Evolutionary conservation across 2,329 filamentous ascomycete genomes (phyloP).

Genomic region (Aspergillus candidus): DNA sequence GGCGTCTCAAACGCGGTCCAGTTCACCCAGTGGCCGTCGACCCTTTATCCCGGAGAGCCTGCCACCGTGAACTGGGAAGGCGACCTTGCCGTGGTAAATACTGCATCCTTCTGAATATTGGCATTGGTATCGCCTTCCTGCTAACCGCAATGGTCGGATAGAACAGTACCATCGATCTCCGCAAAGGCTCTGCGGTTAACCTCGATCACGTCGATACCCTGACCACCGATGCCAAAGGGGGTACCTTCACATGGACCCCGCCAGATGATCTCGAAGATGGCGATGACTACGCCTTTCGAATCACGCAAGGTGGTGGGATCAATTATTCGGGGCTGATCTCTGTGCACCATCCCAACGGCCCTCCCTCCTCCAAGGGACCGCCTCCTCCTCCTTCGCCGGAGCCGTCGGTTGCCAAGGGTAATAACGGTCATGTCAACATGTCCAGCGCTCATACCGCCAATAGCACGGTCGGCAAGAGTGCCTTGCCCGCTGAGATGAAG

Average conservation of each 20-base stretch:
- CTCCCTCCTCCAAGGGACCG: slow-evolving; percentile 5
- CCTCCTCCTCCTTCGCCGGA: neutral
- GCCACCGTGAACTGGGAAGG: slow-evolving; percentile 46
- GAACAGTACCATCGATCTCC: slow-evolving; percentile 52
- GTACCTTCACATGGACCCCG: slow-evolving; percentile 49
- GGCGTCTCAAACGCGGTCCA: slow-evolving; percentile 45
- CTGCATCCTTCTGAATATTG: neutral
- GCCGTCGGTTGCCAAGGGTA: slow-evolving; percentile 11
- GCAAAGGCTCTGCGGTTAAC: slow-evolving; percentile 46
- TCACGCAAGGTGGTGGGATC: slow-evolving; percentile 45
- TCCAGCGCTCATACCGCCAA: slow-evolving; percentile 10
- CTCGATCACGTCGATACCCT: slow-evolving; percentile 47
- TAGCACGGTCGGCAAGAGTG: slow-evolving; percentile 10
- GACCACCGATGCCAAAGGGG: slow-evolving; percentile 42
- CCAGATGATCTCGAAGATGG: slow-evolving; percentile 37
- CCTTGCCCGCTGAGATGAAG: slow-evolving; percentile 8
- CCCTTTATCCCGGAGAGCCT: slow-evolving; percentile 45
- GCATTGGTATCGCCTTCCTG: neutral
- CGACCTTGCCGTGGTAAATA: slow-evolving; percentile 30
- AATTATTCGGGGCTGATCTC: slow-evolving; percentile 54
- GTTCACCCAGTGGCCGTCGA: slow-evolving; percentile 49
- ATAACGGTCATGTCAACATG: slow-evolving; percentile 16
- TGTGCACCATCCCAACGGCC: slow-evolving; percentile 32
- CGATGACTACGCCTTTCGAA: slow-evolving; percentile 54
- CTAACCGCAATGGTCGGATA: slow-evolving; percentile 12